Percentiles rank a stretch among this genome's conserved stretches.
phyloP scores from a whole-genome alignment of 73 alveolate species.

The Effrenium voratum region DNA sequence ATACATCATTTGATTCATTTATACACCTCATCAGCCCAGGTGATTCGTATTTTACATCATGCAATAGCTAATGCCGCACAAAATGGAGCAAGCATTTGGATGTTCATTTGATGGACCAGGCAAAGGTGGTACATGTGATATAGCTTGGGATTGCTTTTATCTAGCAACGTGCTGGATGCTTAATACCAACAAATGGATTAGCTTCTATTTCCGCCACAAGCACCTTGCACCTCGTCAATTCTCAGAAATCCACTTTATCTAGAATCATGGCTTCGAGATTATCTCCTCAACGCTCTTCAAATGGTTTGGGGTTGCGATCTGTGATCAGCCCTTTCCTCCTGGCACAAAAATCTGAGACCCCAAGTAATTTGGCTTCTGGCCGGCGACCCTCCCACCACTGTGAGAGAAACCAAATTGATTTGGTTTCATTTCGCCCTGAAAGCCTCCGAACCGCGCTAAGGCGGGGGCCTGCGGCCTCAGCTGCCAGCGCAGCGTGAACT shows the following conservation, averaged over 20 bases:
- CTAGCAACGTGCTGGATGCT: constrained; percentile 55
- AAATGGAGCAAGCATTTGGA: constrained; percentile 18
- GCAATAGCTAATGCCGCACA: constrained; percentile 28
- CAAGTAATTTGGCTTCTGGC: no score
- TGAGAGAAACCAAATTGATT: no score
- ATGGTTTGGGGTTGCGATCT: no score
- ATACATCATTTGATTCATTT: constrained; percentile 44
- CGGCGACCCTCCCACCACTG: no score
- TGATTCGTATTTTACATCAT: constrained; percentile 40
- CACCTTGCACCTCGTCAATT: constrained; percentile 52
- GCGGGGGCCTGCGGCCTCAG: constrained; percentile 47
- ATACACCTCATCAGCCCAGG: constrained; percentile 49
- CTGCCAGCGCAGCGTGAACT: constrained; percentile 48
- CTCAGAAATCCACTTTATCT: no score
- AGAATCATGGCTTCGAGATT: constrained; percentile 47
- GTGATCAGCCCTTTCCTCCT: no score
- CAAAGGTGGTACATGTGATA: constrained; percentile 43
- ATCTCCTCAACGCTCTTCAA: no score
- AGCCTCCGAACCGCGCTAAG: neutral
- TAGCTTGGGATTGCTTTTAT: constrained; percentile 50
- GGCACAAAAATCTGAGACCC: no score
- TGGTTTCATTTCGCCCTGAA: no score
- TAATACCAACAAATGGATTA: constrained; percentile 43
- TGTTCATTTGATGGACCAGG: constrained; percentile 44
- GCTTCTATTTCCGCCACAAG: constrained; percentile 51